phyloP scores from a whole-genome alignment of 257 asterid genomes.

The Nicotiana benthamiana region DNA sequence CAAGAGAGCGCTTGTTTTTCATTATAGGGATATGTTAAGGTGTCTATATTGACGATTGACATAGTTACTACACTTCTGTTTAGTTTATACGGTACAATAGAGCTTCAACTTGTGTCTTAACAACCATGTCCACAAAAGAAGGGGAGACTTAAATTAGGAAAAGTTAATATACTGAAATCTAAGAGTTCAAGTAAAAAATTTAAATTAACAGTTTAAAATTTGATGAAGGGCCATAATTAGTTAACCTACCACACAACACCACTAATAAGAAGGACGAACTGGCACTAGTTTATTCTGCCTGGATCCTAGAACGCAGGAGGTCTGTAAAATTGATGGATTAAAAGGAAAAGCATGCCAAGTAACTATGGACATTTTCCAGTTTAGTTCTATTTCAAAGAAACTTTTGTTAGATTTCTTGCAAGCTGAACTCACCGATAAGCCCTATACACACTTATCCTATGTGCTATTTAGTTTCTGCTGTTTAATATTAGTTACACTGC shows the following conservation, averaged over 20 bases:
- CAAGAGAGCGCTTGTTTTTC: not conserved
- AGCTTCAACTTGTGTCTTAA: not conserved
- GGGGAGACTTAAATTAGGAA: not conserved
- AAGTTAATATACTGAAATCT: not conserved
- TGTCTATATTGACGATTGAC: not conserved
- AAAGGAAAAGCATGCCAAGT: not conserved
- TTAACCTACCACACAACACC: not conserved
- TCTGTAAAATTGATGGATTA: not conserved
- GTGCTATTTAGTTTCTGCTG: not conserved
- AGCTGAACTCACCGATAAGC: not conserved
- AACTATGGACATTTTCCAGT: not conserved
- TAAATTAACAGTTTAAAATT: not conserved
- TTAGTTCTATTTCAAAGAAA: not conserved
- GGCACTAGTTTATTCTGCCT: not conserved
- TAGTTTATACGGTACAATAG: not conserved
- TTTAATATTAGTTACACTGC: not conserved
- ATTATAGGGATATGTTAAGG: not conserved
- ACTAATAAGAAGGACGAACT: not conserved
- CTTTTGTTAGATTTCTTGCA: not conserved
- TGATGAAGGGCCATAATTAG: not conserved
- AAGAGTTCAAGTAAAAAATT: not conserved
- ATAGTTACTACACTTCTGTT: not conserved
- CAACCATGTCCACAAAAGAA: not conserved
- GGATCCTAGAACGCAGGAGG: not conserved
- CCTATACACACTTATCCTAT: not conserved